Percentiles rank a stretch among this genome's conserved stretches.
Conservation (phyloP, 768 basidiomycete genomes). For the Termitomyces heimii region DNA sequence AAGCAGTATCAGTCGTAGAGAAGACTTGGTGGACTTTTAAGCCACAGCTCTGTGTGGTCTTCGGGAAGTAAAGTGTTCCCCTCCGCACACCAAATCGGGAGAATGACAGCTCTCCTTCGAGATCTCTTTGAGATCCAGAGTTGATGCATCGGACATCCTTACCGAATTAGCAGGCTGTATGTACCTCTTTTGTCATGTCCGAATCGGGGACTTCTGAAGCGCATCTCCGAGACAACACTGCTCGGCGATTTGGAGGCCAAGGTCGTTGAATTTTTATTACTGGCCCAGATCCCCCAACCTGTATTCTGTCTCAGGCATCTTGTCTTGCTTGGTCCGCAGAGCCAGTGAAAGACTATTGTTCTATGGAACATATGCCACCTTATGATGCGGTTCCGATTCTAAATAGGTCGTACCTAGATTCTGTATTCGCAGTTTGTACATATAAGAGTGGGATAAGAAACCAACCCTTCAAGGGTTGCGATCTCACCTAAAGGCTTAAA, state of each 20-base stretch:
- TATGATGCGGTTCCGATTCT: conserved; percentile 1
- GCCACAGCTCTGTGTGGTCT: conserved; percentile 4
- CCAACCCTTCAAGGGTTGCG: conserved; percentile 1
- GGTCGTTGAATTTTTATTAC: conserved; percentile 4
- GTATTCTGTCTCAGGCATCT: background rate
- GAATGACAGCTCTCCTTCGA: conserved; percentile 1
- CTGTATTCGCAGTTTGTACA: conserved; percentile 1
- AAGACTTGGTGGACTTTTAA: conserved; percentile 5
- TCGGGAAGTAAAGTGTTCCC: conserved; percentile 9
- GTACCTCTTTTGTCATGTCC: conserved; percentile 10
- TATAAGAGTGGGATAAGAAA: background rate
- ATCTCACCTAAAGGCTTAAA: background rate
- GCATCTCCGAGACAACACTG: conserved; percentile 9
- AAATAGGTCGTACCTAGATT: conserved; percentile 3
- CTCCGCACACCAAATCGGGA: conserved; percentile 5
- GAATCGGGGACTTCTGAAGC: conserved; percentile 9
- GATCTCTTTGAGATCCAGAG: conserved; percentile 7
- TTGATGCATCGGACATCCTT: conserved; percentile 4
- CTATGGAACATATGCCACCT: background rate
- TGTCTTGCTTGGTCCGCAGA: background rate
- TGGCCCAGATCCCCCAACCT: background rate
- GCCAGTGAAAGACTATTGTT: background rate
- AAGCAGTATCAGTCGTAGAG: background rate
- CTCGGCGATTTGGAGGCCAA: conserved; percentile 1
- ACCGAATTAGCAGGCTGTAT: conserved; percentile 4